Base-by-base conservation (phyloP, 371 early-diverging fungal species). In the Chytridiales sp. region DNA sequence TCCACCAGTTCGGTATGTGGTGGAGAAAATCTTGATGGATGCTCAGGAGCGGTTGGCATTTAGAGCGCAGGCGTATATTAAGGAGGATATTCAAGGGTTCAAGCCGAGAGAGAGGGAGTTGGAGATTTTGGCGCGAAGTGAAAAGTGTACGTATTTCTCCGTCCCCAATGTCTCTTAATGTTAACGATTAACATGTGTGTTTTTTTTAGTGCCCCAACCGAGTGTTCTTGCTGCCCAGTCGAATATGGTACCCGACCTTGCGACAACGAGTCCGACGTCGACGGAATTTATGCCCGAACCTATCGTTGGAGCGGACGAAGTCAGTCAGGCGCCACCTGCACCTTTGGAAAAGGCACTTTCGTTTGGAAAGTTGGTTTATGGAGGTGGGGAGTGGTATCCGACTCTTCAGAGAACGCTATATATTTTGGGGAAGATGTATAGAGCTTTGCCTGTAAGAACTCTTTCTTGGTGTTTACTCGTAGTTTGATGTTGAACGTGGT, bases 11-110 rank as follows among this genome's bases (percentile, higher is more conserved):
- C 49, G 58, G 38, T 40, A 59, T 26, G 71, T 73, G 11, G 86
- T 90, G 26, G 81, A 81, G 47, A 81, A 85, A 49, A 83, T 94
- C 31, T 71, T 93, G 48, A 83, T 90, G 69, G 94, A 94, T 72
- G 73, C 92, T 3, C 95, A 94, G 69, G 84, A 80, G 39, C 74
- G 91, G 22, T 82, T 95, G 29, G 88, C 86, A 4, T 94, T 92
- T 72, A 77, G 93, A 30, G 89, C 92, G 3, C 88, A 93, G 70
- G 75, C 83, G 35, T 94, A 81, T 69, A 88, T 94, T 31, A 78
- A 82, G 27, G 71, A 77, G 29, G 87, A 91, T 57, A 89, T 94
- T 44, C 84, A 86, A 64, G 77, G 76, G n/a, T 91, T 86, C 74
- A 81, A 81, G 38, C 83, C 90, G 17, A 77, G 84, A 9, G 81